These are phyloP conservation scores for Lyophyllum shimeji DNA, from an alignment of 768 basidiomycete species.

Conservation along the genomic window DNA sequence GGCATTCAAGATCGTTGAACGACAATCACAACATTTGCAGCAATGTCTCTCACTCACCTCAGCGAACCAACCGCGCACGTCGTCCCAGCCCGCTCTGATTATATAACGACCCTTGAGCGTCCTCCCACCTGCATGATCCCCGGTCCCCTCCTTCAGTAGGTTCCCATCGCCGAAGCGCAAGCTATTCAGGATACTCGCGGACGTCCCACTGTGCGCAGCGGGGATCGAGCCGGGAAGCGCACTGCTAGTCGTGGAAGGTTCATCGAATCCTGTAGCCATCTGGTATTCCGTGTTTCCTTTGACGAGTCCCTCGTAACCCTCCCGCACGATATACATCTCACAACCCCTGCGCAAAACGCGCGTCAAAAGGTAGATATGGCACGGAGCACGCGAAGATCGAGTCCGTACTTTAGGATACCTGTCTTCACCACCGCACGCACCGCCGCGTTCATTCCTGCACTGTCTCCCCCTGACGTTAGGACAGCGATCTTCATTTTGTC, in stretches of 20 bases:
- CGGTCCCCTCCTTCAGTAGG: slow-evolving; percentile 78
- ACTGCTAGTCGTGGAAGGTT: slow-evolving; percentile 8
- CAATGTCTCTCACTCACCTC: slow-evolving; percentile 50
- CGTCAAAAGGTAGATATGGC: not conserved
- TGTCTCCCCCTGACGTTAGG: slow-evolving; percentile 95
- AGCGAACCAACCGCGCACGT: slow-evolving; percentile 92
- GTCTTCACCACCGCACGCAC: slow-evolving; percentile 93
- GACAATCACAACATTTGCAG: not conserved
- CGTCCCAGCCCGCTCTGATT: slow-evolving; percentile 96
- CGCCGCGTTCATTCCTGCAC: slow-evolving; percentile 95
- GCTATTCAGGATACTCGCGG: slow-evolving; percentile 55
- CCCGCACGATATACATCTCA: slow-evolving; percentile 93
- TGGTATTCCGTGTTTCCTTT: slow-evolving; percentile 68
- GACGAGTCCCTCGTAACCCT: slow-evolving; percentile 98
- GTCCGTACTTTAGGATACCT: slow-evolving; percentile 81
- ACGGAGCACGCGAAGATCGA: not conserved
- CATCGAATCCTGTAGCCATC: slow-evolving; percentile 18
- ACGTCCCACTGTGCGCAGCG: slow-evolving; percentile 7
- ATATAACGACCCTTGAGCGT: slow-evolving; percentile 91
- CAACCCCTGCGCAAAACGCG: slow-evolving; percentile 65
- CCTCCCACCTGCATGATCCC: slow-evolving; percentile 65
- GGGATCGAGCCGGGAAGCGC: slow-evolving; percentile 11
- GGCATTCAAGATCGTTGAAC: not conserved
- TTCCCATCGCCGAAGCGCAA: slow-evolving; percentile 82
- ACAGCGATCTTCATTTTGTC: slow-evolving; percentile 83